Conservation (phyloP, 306 rosid species). For the Rosa chinensis region DNA sequence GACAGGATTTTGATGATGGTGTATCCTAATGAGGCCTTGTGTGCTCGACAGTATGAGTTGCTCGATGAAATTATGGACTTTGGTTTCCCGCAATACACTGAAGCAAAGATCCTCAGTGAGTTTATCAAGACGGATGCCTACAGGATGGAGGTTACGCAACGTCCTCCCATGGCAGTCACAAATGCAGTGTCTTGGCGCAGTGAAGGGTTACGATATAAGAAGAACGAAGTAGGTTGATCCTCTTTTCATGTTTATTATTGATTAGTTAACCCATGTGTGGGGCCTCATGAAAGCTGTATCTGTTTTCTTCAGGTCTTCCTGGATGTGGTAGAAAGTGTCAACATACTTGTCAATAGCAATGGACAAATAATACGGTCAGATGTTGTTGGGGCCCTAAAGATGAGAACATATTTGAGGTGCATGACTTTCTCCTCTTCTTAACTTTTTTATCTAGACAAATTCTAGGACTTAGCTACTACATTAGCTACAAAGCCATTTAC, state of each 20-base stretch:
- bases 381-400: constrained; percentile 83
- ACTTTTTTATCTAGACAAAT: not conserved
- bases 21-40: not conserved
- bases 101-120: constrained; percentile 79
- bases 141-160: constrained; percentile 79
- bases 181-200: constrained; percentile 95
- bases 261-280: not conserved
- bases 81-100: constrained; percentile 84
- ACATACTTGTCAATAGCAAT: constrained; percentile 83
- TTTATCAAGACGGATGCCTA: constrained; percentile 89
- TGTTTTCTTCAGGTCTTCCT: constrained; percentile 60
- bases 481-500: not conserved
- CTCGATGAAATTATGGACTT: constrained; percentile 91
- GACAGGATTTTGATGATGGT: not conserved
- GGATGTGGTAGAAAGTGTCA: constrained; percentile 95
- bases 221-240: constrained; percentile 63
- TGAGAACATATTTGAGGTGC: constrained; percentile 85
- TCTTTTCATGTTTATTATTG: not conserved
- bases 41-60: constrained; percentile 61
- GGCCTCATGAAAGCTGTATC: not conserved
- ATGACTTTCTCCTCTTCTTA: constrained; percentile 10
- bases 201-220: constrained; percentile 82
- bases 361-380: constrained; percentile 89
- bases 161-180: constrained; percentile 95
- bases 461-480: not conserved